Evolutionary conservation across 2,329 filamentous ascomycete genomes (phyloP).

Genomic region (Talaromyces albobiverticillius): DNA sequence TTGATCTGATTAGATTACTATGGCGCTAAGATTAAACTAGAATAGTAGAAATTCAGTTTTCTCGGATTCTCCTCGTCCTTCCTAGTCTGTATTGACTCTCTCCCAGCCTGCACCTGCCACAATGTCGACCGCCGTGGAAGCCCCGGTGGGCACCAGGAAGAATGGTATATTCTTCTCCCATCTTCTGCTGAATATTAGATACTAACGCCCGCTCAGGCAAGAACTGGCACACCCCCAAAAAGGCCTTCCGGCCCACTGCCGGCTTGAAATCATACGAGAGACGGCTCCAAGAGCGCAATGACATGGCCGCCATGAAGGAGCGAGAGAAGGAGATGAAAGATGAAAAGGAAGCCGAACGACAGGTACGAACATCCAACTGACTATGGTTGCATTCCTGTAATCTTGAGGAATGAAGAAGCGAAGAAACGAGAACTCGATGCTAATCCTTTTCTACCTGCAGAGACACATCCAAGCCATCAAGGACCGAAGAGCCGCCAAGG

Average conservation of each 20-base stretch:
- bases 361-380: constrained; percentile 61
- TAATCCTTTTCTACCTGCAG: too few species aligned
- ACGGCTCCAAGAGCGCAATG: constrained; percentile 67
- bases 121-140: constrained; percentile 47
- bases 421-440: too few species aligned
- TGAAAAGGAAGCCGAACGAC: constrained; percentile 84
- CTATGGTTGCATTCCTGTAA: too few species aligned
- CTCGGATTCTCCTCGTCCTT: background rate
- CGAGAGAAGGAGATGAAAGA: constrained; percentile 95
- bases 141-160: constrained; percentile 67
- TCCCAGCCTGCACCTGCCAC: constrained; percentile 15
- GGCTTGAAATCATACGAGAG: constrained; percentile 78
- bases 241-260: constrained; percentile 77
- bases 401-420: too few species aligned
- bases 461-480: constrained; percentile 74
- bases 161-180: constrained; percentile 68
- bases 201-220: constrained; percentile 62
- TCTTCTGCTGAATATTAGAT: background rate
- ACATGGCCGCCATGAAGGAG: constrained; percentile 75
- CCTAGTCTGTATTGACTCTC: background rate
- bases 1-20: constrained; percentile 48
- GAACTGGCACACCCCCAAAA: constrained; percentile 84
- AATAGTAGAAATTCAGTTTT: constrained; percentile 26
- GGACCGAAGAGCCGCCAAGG: constrained; percentile 82
- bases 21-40: constrained; percentile 42